A percentile compares a stretch with the other conserved stretches of the same genome.
Evolutionary conservation across 106 monocot genomes (phyloP).

Genomic region (Platanthera zijinensis): DNA sequence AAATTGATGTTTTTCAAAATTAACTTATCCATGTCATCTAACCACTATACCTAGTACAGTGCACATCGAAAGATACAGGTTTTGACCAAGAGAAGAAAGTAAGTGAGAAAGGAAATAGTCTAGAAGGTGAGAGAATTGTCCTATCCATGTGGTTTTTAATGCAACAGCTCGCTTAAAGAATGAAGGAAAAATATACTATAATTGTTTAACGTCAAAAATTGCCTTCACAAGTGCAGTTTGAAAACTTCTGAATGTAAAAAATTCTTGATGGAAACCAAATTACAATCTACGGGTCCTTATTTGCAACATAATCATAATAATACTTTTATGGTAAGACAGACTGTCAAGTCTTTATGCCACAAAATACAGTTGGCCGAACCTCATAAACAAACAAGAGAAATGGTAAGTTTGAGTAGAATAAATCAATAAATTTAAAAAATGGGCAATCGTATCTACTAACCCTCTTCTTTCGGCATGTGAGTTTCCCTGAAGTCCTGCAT

Average conservation of each 20-base stretch:
- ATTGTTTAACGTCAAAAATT: not conserved
- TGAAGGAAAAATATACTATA: not conserved
- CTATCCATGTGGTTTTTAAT: not conserved
- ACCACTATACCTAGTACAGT: not conserved
- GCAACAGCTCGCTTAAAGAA: not conserved
- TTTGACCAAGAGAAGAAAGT: not conserved
- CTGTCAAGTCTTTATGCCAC: not conserved
- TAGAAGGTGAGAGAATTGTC: not conserved
- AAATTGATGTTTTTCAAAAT: not conserved
- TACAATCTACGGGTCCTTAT: not conserved
- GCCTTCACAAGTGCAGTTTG: not conserved
- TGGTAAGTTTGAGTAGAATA: not conserved
- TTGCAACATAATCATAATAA: not conserved
- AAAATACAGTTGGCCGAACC: not conserved
- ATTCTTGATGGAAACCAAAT: not conserved
- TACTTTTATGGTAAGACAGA: not conserved
- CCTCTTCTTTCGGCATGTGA: constrained; percentile 26
- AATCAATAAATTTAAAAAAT: constrained; percentile 3
- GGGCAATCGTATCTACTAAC: constrained; percentile 22
- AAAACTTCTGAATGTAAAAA: not conserved
- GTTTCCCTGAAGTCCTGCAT: constrained; percentile 26
- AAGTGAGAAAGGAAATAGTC: not conserved
- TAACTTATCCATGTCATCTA: not conserved
- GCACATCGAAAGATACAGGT: not conserved
- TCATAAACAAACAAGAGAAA: constrained; percentile 1